Evolutionary conservation across 768 basidiomycete species (phyloP), one percentile per base, ranked within the genome.

Genomic region (Chiua virens): DNA sequence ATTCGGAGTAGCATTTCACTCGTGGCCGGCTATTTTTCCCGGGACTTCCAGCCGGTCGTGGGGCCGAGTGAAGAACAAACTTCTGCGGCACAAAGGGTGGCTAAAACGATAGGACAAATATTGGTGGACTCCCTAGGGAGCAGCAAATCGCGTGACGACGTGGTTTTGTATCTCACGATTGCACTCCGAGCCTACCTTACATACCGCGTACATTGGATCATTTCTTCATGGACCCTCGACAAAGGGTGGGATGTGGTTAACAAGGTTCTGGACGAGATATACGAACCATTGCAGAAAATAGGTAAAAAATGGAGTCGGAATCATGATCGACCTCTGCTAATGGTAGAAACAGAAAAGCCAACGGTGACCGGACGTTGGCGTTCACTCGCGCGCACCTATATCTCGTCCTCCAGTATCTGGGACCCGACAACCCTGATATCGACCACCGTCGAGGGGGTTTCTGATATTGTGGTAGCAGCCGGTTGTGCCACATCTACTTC

Each of bases 171-270:
- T 34, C 45, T 56, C 36, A 41, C 44, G 35, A 38, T 56, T n/a
- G 52, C 55, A 14, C 46, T 56, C 36, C 55, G 54, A 38, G 44
- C 48, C 7, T 51, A 25, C 42, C 38, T 57, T 1, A 20, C 42
- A 5, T 14, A 20, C 14, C 11, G 23, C 4, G 4, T 56, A 3
- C 15, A 32, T 7, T 8, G 18, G 27, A 34, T 56, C 34, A 36
- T 36, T 11, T 56, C 49, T 20, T 55, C 54, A 8, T 57, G 56
- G 56, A 47, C 54, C n/a, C 7, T 40, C 21, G 45, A 50, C 13
- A 11, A 22, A 18, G 41, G 38, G 17, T 7, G 32, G 6, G 32
- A 13, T 7, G 32, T 3, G 4, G 2, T 15, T 5, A 50, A 27
- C 42, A 11, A 28, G 0, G 15, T 55, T 10, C n/a, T 56, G 3